phyloP scores from a whole-genome alignment of 2,329 filamentous ascomycete genomes.

The Plenodomus lindquistii region DNA sequence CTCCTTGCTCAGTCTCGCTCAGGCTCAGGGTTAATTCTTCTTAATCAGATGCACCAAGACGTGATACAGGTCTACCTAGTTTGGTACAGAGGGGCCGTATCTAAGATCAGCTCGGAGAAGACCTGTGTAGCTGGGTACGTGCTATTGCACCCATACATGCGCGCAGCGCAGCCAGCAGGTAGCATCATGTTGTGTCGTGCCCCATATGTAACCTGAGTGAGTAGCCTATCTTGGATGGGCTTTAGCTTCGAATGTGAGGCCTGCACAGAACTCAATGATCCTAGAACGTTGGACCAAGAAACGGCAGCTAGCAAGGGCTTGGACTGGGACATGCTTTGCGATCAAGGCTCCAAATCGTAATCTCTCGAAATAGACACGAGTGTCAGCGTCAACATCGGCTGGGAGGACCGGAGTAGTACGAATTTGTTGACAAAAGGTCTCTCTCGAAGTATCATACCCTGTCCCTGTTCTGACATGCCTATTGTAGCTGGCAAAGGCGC shows the following conservation, averaged over 20 bases:
- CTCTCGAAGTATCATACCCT: slow-evolving; percentile 1
- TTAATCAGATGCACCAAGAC: neutral
- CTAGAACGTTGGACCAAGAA: neutral
- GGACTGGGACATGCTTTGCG: neutral
- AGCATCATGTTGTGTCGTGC: neutral
- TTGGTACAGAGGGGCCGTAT: neutral
- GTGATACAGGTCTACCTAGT: neutral
- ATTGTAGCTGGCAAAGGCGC: slow-evolving; percentile 5
- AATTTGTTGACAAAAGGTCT: slow-evolving; percentile 9
- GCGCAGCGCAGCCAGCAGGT: neutral
- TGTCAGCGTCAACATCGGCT: slow-evolving; percentile 1
- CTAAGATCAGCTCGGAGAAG: neutral
- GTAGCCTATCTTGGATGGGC: neutral
- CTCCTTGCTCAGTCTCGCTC: neutral
- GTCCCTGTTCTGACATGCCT: slow-evolving; percentile 3
- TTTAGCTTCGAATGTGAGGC: neutral
- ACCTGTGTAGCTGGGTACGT: neutral
- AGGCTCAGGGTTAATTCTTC: neutral
- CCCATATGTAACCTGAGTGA: neutral
- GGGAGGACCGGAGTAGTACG: slow-evolving; percentile 4
- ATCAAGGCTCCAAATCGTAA: neutral
- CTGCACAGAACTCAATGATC: neutral
- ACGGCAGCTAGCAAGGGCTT: slow-evolving; percentile 5
- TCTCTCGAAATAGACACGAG: slow-evolving; percentile 2
- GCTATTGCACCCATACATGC: neutral